phyloP scores from a whole-genome alignment of 306 rosid species.

The Biancaea sappan region DNA sequence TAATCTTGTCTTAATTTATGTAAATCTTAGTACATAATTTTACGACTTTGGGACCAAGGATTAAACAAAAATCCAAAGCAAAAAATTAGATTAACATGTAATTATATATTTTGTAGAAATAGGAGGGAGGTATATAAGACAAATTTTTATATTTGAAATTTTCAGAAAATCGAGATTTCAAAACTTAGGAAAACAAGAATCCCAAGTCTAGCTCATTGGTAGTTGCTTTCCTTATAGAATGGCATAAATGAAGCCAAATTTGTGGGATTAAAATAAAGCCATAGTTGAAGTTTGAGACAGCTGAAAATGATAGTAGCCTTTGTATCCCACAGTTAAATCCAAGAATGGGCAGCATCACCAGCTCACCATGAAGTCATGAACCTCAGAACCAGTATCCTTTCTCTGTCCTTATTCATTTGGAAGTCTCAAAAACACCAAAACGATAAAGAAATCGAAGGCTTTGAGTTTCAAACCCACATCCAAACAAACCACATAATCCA shows the following conservation, averaged over 20 bases:
- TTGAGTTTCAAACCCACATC: conserved; percentile 25
- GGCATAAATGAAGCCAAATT: conserved; percentile 1
- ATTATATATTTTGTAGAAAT: too few relatives aligned
- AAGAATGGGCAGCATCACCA: neutral
- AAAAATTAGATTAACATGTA: neutral
- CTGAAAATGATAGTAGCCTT: neutral
- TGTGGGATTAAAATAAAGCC: neutral
- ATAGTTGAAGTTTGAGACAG: neutral
- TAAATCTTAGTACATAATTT: too few relatives aligned
- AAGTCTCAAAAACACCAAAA: conserved; percentile 28
- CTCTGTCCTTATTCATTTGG: conserved; percentile 25
- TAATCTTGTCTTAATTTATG: too few relatives aligned
- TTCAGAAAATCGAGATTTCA: neutral
- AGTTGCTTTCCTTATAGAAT: neutral
- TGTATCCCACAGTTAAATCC: neutral
- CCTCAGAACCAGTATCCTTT: neutral
- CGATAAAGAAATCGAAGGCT: conserved; percentile 12
- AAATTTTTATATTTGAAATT: neutral
- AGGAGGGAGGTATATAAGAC: neutral
- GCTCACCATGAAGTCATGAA: too few relatives aligned
- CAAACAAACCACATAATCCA: conserved; percentile 43
- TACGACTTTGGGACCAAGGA: too few relatives aligned
- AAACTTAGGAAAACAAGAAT: neutral
- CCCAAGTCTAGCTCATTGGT: too few relatives aligned
- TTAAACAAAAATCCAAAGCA: too few relatives aligned